Conservation (phyloP, 2,329 filamentous ascomycete genomes). For the Cercospora sp. region DNA sequence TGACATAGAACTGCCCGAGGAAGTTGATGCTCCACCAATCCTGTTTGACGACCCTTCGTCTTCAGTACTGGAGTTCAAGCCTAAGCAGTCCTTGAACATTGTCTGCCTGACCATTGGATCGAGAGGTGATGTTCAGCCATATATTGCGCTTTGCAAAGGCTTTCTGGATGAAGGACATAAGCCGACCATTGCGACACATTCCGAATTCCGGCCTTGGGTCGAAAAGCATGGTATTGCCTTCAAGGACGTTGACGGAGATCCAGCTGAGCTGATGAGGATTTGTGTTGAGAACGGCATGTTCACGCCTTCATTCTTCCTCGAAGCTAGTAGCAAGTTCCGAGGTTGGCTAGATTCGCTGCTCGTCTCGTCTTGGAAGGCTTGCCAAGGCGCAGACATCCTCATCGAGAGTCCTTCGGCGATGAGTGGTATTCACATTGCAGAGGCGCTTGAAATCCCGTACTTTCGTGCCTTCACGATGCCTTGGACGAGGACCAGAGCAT, state of each 20-base stretch:
- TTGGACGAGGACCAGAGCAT: constrained; percentile 92
- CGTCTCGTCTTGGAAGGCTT: constrained; percentile 76
- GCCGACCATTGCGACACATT: constrained; percentile 85
- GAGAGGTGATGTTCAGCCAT: constrained; percentile 93
- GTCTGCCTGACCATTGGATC: constrained; percentile 96
- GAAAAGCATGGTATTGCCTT: constrained; percentile 94
- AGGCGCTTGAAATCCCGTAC: constrained; percentile 88
- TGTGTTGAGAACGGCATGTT: constrained; percentile 98
- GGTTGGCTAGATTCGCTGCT: constrained; percentile 93
- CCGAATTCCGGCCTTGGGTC: constrained; percentile 86
- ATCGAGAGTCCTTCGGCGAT: constrained; percentile 97
- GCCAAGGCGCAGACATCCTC: constrained; percentile 81
- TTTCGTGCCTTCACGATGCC: constrained; percentile 99
- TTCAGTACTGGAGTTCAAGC: constrained; percentile 90
- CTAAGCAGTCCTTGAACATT: constrained; percentile 72
- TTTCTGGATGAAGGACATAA: constrained; percentile 84
- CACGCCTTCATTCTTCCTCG: constrained; percentile 83
- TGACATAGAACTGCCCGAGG: constrained; percentile 34
- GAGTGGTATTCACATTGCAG: constrained; percentile 96
- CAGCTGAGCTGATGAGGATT: constrained; percentile 89
- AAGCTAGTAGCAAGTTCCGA: constrained; percentile 84
- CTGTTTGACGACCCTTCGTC: constrained; percentile 86
- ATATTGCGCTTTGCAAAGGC: constrained; percentile 93
- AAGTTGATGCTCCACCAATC: constrained; percentile 66
- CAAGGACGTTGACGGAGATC: constrained; percentile 82